These are phyloP conservation scores for Sphenostylis stenocarpa DNA, from an alignment of 306 rosid genomes.

Conservation along the genomic window DNA sequence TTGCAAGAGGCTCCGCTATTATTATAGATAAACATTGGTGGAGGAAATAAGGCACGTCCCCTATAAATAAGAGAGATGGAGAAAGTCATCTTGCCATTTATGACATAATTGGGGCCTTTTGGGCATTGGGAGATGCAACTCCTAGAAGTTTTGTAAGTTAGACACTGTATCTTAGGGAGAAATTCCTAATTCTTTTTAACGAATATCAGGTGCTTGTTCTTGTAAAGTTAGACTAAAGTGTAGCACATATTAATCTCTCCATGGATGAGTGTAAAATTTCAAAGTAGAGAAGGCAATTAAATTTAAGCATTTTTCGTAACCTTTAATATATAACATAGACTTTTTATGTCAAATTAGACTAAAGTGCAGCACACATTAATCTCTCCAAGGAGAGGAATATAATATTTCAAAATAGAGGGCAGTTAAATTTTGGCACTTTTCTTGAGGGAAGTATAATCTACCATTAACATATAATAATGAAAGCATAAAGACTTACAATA, in stretches of 20 bases:
- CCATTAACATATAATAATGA: neutral
- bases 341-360: neutral
- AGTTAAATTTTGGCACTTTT: neutral
- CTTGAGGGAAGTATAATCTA: neutral
- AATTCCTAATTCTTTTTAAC: neutral
- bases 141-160: neutral
- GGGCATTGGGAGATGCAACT: neutral
- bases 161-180: neutral
- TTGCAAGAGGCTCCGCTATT: neutral
- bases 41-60: neutral
- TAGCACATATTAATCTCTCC: slow-evolving; percentile 6
- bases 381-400: neutral
- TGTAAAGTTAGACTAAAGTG: neutral
- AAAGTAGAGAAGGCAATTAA: neutral
- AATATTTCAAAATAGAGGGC: slow-evolving; percentile 12
- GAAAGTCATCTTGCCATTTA: neutral
- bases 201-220: neutral
- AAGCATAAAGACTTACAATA: slow-evolving; percentile 50
- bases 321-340: neutral
- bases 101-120: neutral
- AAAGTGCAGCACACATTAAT: slow-evolving; percentile 3
- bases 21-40: neutral
- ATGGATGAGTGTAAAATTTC: neutral
- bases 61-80: neutral
- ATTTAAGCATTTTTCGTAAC: neutral